Percentiles rank a stretch among this genome's conserved stretches.
These are phyloP conservation scores for Globisporangium yorkense DNA, from an alignment of 352 stramenopile species.

Conservation along the genomic window DNA sequence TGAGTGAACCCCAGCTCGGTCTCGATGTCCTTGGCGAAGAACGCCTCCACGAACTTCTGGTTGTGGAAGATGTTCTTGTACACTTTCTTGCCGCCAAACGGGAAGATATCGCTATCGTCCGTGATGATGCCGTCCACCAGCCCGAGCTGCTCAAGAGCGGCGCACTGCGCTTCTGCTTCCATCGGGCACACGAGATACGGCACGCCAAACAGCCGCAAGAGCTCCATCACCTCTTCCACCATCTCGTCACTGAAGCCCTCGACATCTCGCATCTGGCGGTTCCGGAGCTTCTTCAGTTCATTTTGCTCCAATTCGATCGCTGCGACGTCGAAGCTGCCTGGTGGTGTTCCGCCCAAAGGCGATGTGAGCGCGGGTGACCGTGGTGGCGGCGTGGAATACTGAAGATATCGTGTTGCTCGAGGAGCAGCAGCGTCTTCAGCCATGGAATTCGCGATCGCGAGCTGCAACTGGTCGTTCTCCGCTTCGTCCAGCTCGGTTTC, in stretches of 20 bases:
- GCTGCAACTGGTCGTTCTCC: conserved; percentile 25
- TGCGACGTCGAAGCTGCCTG: conserved; percentile 17
- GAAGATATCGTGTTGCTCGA: conserved; percentile 32
- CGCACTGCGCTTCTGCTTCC: conserved; percentile 99
- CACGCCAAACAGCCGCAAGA: conserved; percentile 97
- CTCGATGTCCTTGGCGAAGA: conserved; percentile 90
- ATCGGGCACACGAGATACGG: conserved; percentile 99
- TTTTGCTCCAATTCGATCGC: conserved; percentile 49
- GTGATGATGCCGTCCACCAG: conserved; percentile 98
- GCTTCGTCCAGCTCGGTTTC: conserved; percentile 2
- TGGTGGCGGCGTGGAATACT: conserved; percentile 25
- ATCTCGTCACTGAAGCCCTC: conserved; percentile 97
- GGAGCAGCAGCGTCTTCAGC: conserved; percentile 17
- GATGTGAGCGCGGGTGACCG: background rate
- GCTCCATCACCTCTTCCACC: conserved; percentile 94
- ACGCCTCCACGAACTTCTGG: conserved; percentile 98
- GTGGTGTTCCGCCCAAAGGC: background rate
- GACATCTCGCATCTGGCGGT: conserved; percentile 83
- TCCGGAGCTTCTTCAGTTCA: conserved; percentile 75
- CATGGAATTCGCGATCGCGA: conserved; percentile 29
- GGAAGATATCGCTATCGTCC: conserved; percentile 94
- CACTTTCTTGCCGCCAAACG: conserved; percentile 92
- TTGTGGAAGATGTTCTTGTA: conserved; percentile 99
- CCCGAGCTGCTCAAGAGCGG: conserved; percentile 91
- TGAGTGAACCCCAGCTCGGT: conserved; percentile 90